These are phyloP conservation scores for Prosopis cineraria DNA, from an alignment of 306 rosid genomes.

Conservation along the genomic window DNA sequence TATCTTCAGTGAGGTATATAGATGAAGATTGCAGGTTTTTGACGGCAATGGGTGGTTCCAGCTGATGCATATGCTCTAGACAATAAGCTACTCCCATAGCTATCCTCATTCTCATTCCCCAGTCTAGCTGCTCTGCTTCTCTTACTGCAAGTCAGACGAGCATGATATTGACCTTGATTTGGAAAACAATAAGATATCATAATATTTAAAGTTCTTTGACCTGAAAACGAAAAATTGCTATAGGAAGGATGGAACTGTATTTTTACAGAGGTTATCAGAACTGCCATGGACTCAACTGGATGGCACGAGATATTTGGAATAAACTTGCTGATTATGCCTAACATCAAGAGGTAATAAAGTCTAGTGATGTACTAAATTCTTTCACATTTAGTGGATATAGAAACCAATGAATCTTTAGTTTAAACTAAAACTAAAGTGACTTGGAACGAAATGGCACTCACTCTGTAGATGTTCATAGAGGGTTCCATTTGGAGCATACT, in stretches of 20 bases:
- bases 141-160: slow-evolving; percentile 58
- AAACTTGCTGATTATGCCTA: neutral
- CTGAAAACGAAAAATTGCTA: too few relatives aligned
- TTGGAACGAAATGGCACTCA: slow-evolving; percentile 44
- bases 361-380: neutral
- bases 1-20: slow-evolving; percentile 84
- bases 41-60: slow-evolving; percentile 63
- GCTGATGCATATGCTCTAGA: slow-evolving; percentile 80
- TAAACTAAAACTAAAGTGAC: neutral
- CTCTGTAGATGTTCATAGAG: slow-evolving; percentile 90
- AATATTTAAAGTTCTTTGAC: too few relatives aligned
- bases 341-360: neutral
- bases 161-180: neutral
- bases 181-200: neutral
- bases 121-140: slow-evolving; percentile 88
- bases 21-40: slow-evolving; percentile 68
- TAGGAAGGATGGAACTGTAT: too few relatives aligned
- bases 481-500: slow-evolving; percentile 96
- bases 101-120: slow-evolving; percentile 78
- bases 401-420: neutral
- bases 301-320: neutral
- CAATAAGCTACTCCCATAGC: slow-evolving; percentile 95
- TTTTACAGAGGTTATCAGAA: too few relatives aligned
- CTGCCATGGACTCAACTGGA: neutral
- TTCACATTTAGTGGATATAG: neutral